Percentiles rank a stretch among this genome's conserved stretches.
These are phyloP conservation scores for Hyaloperonospora arabidopsidis DNA, from an alignment of 352 stramenopile species.

Conservation along the genomic window DNA sequence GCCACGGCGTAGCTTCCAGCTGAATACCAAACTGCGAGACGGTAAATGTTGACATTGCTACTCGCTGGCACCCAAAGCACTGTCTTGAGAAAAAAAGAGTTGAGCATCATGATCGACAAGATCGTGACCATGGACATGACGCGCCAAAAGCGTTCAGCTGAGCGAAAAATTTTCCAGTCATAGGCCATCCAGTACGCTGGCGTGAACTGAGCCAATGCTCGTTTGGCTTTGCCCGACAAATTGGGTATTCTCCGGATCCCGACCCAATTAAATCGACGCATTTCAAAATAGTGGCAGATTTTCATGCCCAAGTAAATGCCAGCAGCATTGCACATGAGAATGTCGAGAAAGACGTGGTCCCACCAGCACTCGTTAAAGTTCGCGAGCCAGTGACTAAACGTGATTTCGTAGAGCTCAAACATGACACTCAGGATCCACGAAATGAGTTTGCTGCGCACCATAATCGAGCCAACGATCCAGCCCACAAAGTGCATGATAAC, in stretches of 20 bases:
- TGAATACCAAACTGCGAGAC: slow-evolving; percentile 77
- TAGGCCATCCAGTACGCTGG: slow-evolving; percentile 88
- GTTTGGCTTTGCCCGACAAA: slow-evolving; percentile 68
- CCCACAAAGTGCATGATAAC: slow-evolving; percentile 88
- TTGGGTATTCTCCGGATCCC: slow-evolving; percentile 82
- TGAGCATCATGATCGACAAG: slow-evolving; percentile 90
- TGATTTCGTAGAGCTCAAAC: slow-evolving; percentile 84
- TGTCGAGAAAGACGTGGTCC: slow-evolving; percentile 91
- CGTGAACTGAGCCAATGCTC: slow-evolving; percentile 84
- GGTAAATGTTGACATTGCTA: slow-evolving; percentile 74
- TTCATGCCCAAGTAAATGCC: slow-evolving; percentile 88
- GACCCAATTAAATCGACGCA: slow-evolving; percentile 86
- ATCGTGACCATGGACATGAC: slow-evolving; percentile 87
- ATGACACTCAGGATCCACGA: slow-evolving; percentile 79
- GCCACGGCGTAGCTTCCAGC: slow-evolving; percentile 80
- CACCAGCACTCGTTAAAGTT: slow-evolving; percentile 96
- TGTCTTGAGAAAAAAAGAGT: slow-evolving; percentile 94
- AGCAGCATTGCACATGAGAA: slow-evolving; percentile 90
- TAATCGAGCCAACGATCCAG: slow-evolving; percentile 82
- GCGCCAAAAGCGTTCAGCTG: slow-evolving; percentile 84
- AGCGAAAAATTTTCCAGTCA: slow-evolving; percentile 91
- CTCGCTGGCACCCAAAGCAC: slow-evolving; percentile 85
- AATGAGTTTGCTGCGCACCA: slow-evolving; percentile 80
- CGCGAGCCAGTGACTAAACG: slow-evolving; percentile 86
- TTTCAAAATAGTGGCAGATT: slow-evolving; percentile 81